A percentile compares a stretch with the other conserved stretches of the same genome.
phyloP scores from a whole-genome alignment of 352 stramenopile genomes.

The Phytophthora multivora region DNA sequence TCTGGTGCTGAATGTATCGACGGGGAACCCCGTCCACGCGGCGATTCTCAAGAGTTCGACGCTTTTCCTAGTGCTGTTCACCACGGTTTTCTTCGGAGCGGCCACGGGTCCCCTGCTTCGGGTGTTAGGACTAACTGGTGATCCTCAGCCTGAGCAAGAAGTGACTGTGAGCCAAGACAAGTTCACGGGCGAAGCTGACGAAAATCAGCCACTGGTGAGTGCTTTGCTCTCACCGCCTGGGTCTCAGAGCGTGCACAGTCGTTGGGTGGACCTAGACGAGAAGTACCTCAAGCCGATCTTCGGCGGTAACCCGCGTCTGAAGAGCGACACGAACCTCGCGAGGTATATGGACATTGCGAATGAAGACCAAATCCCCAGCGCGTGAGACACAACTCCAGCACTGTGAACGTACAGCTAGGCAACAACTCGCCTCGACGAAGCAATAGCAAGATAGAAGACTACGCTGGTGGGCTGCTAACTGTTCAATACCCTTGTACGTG shows the following conservation, averaged over 20 bases:
- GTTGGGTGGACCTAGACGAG: conserved; percentile 67
- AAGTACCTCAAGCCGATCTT: conserved; percentile 73
- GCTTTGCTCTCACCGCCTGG: conserved; percentile 23
- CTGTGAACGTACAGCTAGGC: background rate
- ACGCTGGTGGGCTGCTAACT: conserved; percentile 8
- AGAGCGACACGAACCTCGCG: conserved; percentile 16
- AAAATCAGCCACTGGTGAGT: conserved; percentile 17
- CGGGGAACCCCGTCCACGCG: conserved; percentile 42
- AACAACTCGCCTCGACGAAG: background rate
- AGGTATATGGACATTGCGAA: conserved; percentile 22
- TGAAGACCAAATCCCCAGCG: conserved; percentile 3
- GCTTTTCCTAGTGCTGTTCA: conserved; percentile 70
- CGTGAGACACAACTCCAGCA: conserved; percentile 1
- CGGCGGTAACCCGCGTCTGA: conserved; percentile 48
- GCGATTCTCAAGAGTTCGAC: conserved; percentile 70
- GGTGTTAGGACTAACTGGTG: conserved; percentile 32
- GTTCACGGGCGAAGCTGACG: conserved; percentile 23
- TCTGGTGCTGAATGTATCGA: conserved; percentile 77
- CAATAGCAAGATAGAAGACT: conserved; percentile 18
- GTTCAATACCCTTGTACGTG: too few species aligned
- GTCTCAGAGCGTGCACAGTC: conserved; percentile 49
- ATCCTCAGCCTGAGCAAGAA: conserved; percentile 13
- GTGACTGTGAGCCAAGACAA: conserved; percentile 6
- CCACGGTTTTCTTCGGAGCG: conserved; percentile 62
- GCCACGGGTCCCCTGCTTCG: conserved; percentile 48